These are phyloP conservation scores for Calonectria pauciramosa DNA, from an alignment of 2,329 filamentous ascomycete species.

Conservation along the genomic window DNA sequence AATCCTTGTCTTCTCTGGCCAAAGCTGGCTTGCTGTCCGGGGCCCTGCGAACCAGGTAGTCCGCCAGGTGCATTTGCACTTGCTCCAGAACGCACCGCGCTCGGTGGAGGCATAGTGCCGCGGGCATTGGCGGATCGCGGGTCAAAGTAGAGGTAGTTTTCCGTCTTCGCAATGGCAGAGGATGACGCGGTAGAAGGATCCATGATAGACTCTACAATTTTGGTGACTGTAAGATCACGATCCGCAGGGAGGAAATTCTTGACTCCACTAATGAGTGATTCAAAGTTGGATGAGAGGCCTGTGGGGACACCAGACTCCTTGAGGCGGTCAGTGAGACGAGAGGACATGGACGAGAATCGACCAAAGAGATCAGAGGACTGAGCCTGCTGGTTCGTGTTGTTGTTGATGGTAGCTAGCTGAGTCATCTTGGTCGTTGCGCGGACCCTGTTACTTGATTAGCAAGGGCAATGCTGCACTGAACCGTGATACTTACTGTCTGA, in stretches of 20 bases:
- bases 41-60: conserved; percentile 63
- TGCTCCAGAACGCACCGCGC: conserved; percentile 64
- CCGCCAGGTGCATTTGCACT: conserved; percentile 61
- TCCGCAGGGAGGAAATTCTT: conserved; percentile 99
- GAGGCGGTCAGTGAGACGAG: conserved; percentile 91
- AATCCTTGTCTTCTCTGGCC: conserved; percentile 92
- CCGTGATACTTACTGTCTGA: conserved; percentile 77
- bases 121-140: conserved; percentile 93
- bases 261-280: conserved; percentile 93
- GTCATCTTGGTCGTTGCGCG: conserved; percentile 98
- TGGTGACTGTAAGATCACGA: conserved; percentile 95
- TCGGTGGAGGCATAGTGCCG: conserved; percentile 89
- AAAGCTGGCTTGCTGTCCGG: conserved; percentile 85
- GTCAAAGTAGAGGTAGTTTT: conserved; percentile 97
- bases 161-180: conserved; percentile 94
- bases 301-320: conserved; percentile 88
- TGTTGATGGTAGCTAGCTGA: conserved; percentile 92
- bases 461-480: not conserved
- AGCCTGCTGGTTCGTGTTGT: conserved; percentile 74
- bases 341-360: conserved; percentile 92
- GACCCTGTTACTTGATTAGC: conserved; percentile 67
- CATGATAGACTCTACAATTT: conserved; percentile 98
- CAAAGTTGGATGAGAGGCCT: conserved; percentile 82
- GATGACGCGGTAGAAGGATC: conserved; percentile 91
- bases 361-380: conserved; percentile 86